Conservation (phyloP, 768 basidiomycete genomes). For the Tephrocybe sp. region DNA sequence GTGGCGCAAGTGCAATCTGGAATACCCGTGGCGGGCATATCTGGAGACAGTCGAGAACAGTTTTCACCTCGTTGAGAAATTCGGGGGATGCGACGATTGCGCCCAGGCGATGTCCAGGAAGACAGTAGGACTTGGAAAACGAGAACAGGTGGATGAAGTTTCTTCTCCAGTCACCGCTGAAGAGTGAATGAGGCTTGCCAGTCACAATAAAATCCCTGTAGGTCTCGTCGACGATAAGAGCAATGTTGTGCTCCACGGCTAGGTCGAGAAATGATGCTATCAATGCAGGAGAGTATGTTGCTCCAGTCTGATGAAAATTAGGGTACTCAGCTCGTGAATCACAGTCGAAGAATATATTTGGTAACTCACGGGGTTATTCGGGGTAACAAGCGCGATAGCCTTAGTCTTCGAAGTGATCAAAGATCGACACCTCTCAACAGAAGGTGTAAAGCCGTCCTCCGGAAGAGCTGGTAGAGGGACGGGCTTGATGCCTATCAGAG, state of each 20-base stretch:
- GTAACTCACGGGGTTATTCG: conserved; percentile 67
- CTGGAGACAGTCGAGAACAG: conserved; percentile 75
- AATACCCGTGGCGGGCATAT: conserved; percentile 76
- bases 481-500: conserved; percentile 58
- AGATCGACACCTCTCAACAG: conserved; percentile 42
- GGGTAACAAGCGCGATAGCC: conserved; percentile 75
- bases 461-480: conserved; percentile 54
- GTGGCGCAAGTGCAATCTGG: conserved; percentile 62
- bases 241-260: conserved; percentile 51
- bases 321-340: not conserved
- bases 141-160: conserved; percentile 73
- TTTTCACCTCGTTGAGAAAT: conserved; percentile 47
- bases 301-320: conserved; percentile 55
- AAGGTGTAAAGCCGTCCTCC: conserved; percentile 60
- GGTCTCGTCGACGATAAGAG: conserved; percentile 84
- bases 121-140: conserved; percentile 77
- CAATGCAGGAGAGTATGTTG: conserved; percentile 58
- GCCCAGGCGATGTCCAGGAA: conserved; percentile 85
- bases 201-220: conserved; percentile 77
- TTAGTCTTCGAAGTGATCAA: conserved; percentile 60
- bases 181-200: conserved; percentile 53
- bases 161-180: conserved; percentile 54
- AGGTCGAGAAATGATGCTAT: conserved; percentile 61
- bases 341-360: not conserved
- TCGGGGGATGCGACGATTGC: conserved; percentile 61